A percentile compares a stretch with the other conserved stretches of the same genome.
These are phyloP conservation scores for Scheffersomyces titani DNA, from an alignment of 1,139 yeast species.

Conservation along the genomic window DNA sequence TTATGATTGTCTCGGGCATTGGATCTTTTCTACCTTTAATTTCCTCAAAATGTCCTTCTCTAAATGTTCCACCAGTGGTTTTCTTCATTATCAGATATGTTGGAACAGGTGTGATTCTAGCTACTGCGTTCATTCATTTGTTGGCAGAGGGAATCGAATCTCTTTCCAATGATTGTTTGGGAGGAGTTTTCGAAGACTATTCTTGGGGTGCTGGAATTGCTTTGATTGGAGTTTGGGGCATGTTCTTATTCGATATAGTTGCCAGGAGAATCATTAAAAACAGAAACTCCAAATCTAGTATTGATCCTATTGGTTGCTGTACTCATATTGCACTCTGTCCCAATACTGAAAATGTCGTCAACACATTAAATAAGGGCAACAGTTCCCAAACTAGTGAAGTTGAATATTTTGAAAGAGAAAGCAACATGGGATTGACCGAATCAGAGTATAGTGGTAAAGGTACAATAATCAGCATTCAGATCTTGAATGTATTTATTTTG, in stretches of 20 bases:
- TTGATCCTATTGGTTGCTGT: not conserved
- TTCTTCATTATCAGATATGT: conserved; percentile 73
- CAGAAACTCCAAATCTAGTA: not conserved
- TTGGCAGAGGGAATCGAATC: conserved; percentile 30
- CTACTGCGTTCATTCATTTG: conserved; percentile 57
- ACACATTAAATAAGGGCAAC: not conserved
- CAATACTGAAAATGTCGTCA: not conserved
- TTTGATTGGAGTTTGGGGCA: conserved; percentile 36
- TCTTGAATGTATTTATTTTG: conserved; percentile 28
- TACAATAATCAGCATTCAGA: conserved; percentile 9
- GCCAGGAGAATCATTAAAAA: conserved; percentile 17
- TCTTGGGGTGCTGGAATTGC: conserved; percentile 46
- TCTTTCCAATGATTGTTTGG: conserved; percentile 35
- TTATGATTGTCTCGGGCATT: conserved; percentile 29
- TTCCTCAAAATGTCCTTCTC: conserved; percentile 18
- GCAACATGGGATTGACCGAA: not conserved
- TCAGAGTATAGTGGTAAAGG: not conserved
- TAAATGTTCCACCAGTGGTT: conserved; percentile 26
- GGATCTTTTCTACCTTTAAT: conserved; percentile 35
- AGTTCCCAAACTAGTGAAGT: not conserved
- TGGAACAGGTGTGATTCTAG: conserved; percentile 90
- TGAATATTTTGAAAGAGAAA: not conserved
- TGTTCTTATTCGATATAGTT: conserved; percentile 31
- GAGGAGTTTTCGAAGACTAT: conserved; percentile 34
- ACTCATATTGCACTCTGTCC: not conserved